Evolutionary conservation across 805 yeast species (phyloP).

Genomic region (Starmera amethionina): DNA sequence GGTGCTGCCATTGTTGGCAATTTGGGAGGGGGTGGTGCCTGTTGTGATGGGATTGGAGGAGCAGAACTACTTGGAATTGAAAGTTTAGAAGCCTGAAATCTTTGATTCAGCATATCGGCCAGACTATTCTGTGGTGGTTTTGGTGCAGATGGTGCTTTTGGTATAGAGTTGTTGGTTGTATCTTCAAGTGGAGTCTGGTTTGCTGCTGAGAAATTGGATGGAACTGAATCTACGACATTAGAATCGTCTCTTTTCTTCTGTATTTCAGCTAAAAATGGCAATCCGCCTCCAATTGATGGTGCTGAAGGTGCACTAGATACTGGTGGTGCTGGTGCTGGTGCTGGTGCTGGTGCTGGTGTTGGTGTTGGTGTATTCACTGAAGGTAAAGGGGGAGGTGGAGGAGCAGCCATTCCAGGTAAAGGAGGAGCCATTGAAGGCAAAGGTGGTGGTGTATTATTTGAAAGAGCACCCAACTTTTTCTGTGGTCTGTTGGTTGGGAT

Average conservation of each 20-base stretch:
- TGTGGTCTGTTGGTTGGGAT: constrained; percentile 17
- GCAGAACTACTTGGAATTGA: constrained; percentile 16
- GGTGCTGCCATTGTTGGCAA: constrained; percentile 5
- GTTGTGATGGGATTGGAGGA: constrained; percentile 2
- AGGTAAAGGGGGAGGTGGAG: constrained; percentile 11
- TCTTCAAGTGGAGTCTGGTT: constrained; percentile 8
- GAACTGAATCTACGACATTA: constrained; percentile 34
- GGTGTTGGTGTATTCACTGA: constrained; percentile 14
- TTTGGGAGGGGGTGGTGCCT: constrained; percentile 6
- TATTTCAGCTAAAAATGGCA: constrained; percentile 52
- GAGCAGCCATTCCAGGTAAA: constrained; percentile 6
- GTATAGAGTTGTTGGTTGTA: constrained; percentile 14
- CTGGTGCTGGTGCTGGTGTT: constrained; percentile 9
- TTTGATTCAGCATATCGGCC: constrained; percentile 1
- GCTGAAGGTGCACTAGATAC: constrained; percentile 14
- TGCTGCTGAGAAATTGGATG: constrained; percentile 16
- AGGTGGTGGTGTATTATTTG: constrained; percentile 13
- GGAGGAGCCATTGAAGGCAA: constrained; percentile 12
- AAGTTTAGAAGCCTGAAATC: constrained; percentile 1
- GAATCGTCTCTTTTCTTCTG: constrained; percentile 44
- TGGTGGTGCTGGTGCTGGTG: constrained; percentile 13
- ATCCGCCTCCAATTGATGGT: constrained; percentile 26
- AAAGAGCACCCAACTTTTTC: constrained; percentile 1
- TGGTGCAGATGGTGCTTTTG: constrained; percentile 19
- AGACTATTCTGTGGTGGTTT: constrained; percentile 5